Evolutionary conservation across 352 stramenopile genomes (phyloP), one percentile per base, ranked within the genome.

Genomic region (Pythium pectinolyticum): DNA sequence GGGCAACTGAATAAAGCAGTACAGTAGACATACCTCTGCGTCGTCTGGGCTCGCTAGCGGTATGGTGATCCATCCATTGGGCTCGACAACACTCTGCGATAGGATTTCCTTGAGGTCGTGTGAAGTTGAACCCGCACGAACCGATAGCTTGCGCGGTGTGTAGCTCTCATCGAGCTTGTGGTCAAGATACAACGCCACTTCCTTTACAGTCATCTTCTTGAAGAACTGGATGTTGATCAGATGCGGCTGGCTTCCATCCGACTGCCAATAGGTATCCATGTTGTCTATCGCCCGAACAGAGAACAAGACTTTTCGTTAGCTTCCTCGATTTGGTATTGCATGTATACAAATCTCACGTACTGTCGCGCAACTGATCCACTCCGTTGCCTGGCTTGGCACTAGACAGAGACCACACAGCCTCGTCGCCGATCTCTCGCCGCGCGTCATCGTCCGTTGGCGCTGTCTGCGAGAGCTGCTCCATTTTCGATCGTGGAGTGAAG

Each of bases 141-240:
- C 86, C 15, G 83, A 89, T 14, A 99, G 78, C 63, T 96, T 98
- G 70, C 98, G 98, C 5, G 97, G 96, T 11, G 97, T 99, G 73
- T 99, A 99, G 68, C 91, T 98, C 80, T 99, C 96, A 69, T 99
- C 97, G 25, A 99, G 75, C 61, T 92, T 97, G 80, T 98, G 98
- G 78, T 99, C 95, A 17, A 99, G 77, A 68, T 99, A 99, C n/a
- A 99, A 68, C 30, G 92, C 90, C 32, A 99, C 82, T 67, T 98
- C 92, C 20, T 82, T 89, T 20, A 99, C 80, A 7, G 88, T 89
- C 72, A 95, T 95, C 67, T 98, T 97, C 67, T 90, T 87, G 52
- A 89, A 82, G 75, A 99, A 99, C 75, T 99, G 94, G 53, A 99
- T 94, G 77, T 98, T 99, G 71, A 99, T 98, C 49, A 97, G 80